Percentiles rank a stretch among this genome's conserved stretches.
phyloP scores from a whole-genome alignment of 1,284 basidiomycete species.

The Leucocoprinus gongylophorus region DNA sequence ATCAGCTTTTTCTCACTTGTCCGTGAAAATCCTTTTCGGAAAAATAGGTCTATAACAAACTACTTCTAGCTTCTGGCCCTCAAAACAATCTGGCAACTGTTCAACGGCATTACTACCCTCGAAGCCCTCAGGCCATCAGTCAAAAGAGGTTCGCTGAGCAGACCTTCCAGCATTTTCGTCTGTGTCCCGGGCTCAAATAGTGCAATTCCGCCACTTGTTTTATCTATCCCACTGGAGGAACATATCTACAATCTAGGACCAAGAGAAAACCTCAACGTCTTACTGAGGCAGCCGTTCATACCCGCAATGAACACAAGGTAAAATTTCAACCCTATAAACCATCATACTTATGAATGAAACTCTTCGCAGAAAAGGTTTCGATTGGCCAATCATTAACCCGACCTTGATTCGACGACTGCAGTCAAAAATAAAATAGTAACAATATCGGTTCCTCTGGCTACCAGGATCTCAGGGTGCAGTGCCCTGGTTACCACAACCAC shows the following conservation, averaged over 20 bases:
- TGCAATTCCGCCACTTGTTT: neutral
- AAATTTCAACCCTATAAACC: neutral
- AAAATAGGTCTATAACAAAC: neutral
- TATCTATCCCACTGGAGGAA: conserved; percentile 23
- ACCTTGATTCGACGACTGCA: conserved; percentile 26
- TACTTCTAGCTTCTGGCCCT: conserved; percentile 16
- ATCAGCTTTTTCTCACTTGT: conserved; percentile 38
- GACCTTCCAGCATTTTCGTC: neutral
- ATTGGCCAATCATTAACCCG: conserved; percentile 40
- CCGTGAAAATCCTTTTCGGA: conserved; percentile 15
- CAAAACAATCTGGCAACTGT: conserved; percentile 13
- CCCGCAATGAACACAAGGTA: conserved; percentile 17
- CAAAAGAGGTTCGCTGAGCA: neutral
- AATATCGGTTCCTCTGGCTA: conserved; percentile 32
- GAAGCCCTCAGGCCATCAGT: conserved; percentile 13
- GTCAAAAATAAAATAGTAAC: conserved; percentile 10
- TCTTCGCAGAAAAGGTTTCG: conserved; percentile 20
- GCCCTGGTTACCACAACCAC: conserved; percentile 48
- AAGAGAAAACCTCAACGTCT: conserved; percentile 27
- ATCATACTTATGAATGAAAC: neutral
- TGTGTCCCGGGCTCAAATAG: conserved; percentile 5
- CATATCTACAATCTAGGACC: conserved; percentile 39
- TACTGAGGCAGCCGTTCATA: conserved; percentile 20
- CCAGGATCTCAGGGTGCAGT: conserved; percentile 20
- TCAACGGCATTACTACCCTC: conserved; percentile 19